Base-by-base conservation (phyloP, 192 early-diverging fungal species). In the Entomortierella parvispora region DNA sequence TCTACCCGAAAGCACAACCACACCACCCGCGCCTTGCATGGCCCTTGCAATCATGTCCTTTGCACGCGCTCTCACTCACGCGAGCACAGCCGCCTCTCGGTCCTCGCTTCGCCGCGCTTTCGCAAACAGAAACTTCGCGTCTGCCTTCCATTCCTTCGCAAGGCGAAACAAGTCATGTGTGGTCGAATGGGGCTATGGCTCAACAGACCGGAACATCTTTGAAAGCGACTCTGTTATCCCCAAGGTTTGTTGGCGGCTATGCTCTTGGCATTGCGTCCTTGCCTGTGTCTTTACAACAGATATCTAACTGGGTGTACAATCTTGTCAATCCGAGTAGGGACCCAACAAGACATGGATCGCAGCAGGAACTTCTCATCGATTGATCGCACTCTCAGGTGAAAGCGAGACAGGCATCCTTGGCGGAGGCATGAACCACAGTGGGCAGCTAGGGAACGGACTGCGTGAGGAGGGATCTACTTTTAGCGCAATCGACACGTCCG, bases 351-450 rank as follows among this genome's bases (percentile, higher is more conserved):
- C 74, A 1, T 54, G 66, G 61, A 77, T 77, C 29, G 74, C 74
- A 20, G 74, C 74, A 8, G 74, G 74, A 23, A 59, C 74, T 0
- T 77, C 74, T 0, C 66, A 77, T 52, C 43, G 74, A 20, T 34
- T 77, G 33, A 77, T 77, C 50, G 58, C 74, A 3, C 45, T 77
- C 34, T 66, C 67, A 22, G 64, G 62, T 34, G 59, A 60, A 9
- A 60, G 43, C 43, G 60, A 54, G 28, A 67, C 86, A 10, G 63
- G 69, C 1, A 33, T 88, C 18, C 44, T 86, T 18, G 85, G 83
- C 1, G 66, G 79, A 52, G 87, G 87, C 8, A 70, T 86, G 54
- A 88, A 88, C 29, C 76, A 81, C 57, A 83, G 82, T 56, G 71
- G 63, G 14, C 87, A 88, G 47, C 83, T 88, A 22, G 87, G 87